phyloP scores from a whole-genome alignment of 768 basidiomycete genomes.

The Suillus tomentosus region DNA sequence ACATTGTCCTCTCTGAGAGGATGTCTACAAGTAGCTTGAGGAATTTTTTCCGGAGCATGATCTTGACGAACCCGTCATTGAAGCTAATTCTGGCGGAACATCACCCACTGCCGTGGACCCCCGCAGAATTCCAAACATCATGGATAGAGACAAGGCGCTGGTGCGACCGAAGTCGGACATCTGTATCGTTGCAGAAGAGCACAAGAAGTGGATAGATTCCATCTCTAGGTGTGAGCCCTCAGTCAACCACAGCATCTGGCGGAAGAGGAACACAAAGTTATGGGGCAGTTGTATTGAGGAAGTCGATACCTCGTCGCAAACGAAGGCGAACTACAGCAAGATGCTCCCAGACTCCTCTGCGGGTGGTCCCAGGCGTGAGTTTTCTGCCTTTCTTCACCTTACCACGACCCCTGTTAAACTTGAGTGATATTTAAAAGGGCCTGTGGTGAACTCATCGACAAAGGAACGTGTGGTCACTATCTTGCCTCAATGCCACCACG shows the following conservation, averaged over 20 bases:
- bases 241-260: slow-evolving; percentile 49
- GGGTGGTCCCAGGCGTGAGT: slow-evolving; percentile 68
- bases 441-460: slow-evolving; percentile 95
- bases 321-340: slow-evolving; percentile 44
- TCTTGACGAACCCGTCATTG: slow-evolving; percentile 93
- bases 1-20: slow-evolving; percentile 87
- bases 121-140: slow-evolving; percentile 36
- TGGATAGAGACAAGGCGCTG: slow-evolving; percentile 40
- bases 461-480: slow-evolving; percentile 95
- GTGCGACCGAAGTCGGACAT: slow-evolving; percentile 86
- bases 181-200: slow-evolving; percentile 86
- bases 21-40: slow-evolving; percentile 89
- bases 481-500: slow-evolving; percentile 92
- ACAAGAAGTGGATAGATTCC: slow-evolving; percentile 75
- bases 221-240: slow-evolving; percentile 60
- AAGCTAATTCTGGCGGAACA: slow-evolving; percentile 76
- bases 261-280: slow-evolving; percentile 89
- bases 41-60: slow-evolving; percentile 96
- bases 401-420: slow-evolving; percentile 28
- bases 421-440: slow-evolving; percentile 97
- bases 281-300: slow-evolving; percentile 96
- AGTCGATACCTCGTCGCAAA: slow-evolving; percentile 71
- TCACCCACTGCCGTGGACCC: slow-evolving; percentile 70
- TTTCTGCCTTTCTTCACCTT: slow-evolving; percentile 12
- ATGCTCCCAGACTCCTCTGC: slow-evolving; percentile 61